Base-by-base conservation (phyloP, 1,139 yeast genomes). In the Scheffersomyces parashehatae region DNA sequence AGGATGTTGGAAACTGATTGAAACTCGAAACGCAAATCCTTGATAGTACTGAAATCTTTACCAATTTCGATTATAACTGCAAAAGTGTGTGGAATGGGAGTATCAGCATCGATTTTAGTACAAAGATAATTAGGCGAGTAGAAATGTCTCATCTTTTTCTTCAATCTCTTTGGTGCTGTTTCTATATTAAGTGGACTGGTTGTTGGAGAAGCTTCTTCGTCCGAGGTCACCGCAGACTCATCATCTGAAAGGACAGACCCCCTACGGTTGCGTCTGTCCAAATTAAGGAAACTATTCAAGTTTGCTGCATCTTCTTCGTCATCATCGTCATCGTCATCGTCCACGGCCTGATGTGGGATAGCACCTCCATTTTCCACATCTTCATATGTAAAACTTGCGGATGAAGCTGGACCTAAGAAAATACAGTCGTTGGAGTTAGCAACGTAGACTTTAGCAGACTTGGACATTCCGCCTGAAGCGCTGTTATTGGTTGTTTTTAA, bases 11-110 rank as follows among this genome's bases (percentile, higher is more conserved):
- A 62, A 3, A 54, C 32, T 12, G 75, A 69, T 42, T 59, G 62
- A 47, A 74, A 68, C 42, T 65, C 69, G 36, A 73, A 53, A 24
- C 53, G 55, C 14, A 74, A 46, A 37, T 65, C 66, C 35, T 59
- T 60, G 5, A 68, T 55, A 1, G 59, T 46, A 12, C 44, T 40
- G 7, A 67, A 58, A 35, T 70, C 77, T 42, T 68, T 70, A 16
- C 59, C 55, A 16, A 74, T 58, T 47, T 73, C 79, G 2, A 74
- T 55, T 8, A 73, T 65, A 4, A 73, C 71, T 0, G 75, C 79
- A 58, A 74, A 73, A 1, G 76, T 70, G 54, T 73, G 78, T 5
- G 79, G 79, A 13, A 74, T 73, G 3, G 76, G 76, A 4, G 63
- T 56, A 15, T 69, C 70, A 3, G 71, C 57, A 49, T 74, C 79